Evolutionary conservation across 805 yeast genomes (phyloP).

Genomic region (Yamadazyma kitorensis): DNA sequence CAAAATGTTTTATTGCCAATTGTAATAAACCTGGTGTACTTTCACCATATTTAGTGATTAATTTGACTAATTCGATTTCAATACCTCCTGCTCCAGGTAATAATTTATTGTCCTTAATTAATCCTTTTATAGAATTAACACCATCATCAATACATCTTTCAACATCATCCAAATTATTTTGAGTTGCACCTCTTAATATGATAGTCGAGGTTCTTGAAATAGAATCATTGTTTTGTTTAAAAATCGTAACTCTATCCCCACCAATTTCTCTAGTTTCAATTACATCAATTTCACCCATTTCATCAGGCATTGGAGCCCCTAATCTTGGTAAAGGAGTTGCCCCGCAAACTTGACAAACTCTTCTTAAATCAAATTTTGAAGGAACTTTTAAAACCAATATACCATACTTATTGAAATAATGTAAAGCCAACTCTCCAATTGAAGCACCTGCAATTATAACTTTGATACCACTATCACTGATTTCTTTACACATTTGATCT

Average conservation of each 20-base stretch:
- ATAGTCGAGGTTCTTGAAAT: slow-evolving; percentile 81
- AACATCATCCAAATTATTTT: slow-evolving; percentile 86
- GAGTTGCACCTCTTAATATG: slow-evolving; percentile 94
- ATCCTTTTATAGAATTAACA: slow-evolving; percentile 85
- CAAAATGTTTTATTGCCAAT: slow-evolving; percentile 90
- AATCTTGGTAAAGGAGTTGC: slow-evolving; percentile 93
- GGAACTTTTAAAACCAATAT: slow-evolving; percentile 86
- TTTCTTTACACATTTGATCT: slow-evolving; percentile 79
- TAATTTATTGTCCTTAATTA: slow-evolving; percentile 73
- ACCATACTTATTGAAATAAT: slow-evolving; percentile 83
- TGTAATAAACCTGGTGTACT: slow-evolving; percentile 90
- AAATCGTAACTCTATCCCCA: slow-evolving; percentile 93
- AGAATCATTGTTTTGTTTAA: slow-evolving; percentile 70
- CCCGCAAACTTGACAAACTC: slow-evolving; percentile 94
- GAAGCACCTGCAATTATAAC: slow-evolving; percentile 95
- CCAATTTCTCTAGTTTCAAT: slow-evolving; percentile 95
- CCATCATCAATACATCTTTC: slow-evolving; percentile 98
- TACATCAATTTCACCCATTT: slow-evolving; percentile 81
- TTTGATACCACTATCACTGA: slow-evolving; percentile 77
- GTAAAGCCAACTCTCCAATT: slow-evolving; percentile 89
- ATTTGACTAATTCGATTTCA: slow-evolving; percentile 82
- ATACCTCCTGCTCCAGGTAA: slow-evolving; percentile 97
- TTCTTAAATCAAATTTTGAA: slow-evolving; percentile 89
- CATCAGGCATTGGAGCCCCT: slow-evolving; percentile 95
- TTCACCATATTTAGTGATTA: slow-evolving; percentile 83